Evolutionary conservation across 305 asterid genomes (phyloP).

Genomic region (Salvia sclarea): DNA sequence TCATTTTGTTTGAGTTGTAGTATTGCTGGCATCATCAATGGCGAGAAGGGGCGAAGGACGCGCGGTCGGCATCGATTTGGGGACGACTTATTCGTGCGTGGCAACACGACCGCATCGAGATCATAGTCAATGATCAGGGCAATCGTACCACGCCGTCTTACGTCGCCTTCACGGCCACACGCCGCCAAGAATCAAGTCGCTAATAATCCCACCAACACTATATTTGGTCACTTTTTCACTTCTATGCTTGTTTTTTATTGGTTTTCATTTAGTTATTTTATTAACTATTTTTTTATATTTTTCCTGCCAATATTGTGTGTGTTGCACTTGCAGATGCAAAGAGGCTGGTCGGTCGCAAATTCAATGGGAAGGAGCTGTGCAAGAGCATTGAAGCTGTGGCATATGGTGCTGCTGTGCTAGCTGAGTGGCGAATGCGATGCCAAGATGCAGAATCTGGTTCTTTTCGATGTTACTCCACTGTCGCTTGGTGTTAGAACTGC

Average conservation of each 20-base stretch:
- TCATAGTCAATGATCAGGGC: conserved; percentile 40
- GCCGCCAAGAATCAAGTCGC: neutral
- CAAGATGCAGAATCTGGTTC: neutral
- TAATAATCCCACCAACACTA: neutral
- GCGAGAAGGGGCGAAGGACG: no score
- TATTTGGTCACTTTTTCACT: neutral
- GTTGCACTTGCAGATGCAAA: neutral
- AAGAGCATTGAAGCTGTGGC: neutral
- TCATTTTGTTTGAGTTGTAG: no score
- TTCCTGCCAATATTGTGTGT: no score
- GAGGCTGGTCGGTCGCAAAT: neutral
- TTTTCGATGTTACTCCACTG: no score
- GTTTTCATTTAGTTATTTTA: no score
- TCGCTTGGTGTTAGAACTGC: neutral
- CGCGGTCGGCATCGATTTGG: no score
- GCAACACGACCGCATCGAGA: neutral
- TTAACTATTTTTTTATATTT: no score
- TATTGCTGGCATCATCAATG: no score
- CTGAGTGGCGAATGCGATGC: neutral
- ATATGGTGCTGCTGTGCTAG: neutral
- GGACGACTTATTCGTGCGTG: neutral
- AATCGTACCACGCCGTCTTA: neutral
- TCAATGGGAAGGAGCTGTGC: neutral
- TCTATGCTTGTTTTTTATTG: no score
- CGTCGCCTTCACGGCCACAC: neutral